Evolutionary conservation across 306 rosid genomes (phyloP), one percentile per base, ranked within the genome.

Genomic region (Mimosa pudica): DNA sequence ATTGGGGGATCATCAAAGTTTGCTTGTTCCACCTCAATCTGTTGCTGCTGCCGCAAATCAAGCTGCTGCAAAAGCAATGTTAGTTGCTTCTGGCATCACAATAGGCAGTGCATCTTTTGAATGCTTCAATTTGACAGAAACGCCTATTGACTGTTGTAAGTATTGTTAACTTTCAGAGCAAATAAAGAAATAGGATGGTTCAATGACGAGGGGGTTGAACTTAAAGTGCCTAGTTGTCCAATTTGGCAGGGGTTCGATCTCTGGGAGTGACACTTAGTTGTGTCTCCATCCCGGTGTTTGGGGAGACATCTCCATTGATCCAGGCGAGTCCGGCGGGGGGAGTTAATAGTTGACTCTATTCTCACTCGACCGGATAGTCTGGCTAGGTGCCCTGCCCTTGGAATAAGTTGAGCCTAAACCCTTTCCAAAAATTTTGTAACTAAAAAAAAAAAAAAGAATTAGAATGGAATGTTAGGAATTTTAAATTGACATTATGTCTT

Each of bases 51-150:
- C 95, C 35, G 93, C 96, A 69, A 93, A 95, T 89, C 98, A 95
- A 85, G 99, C 96, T 57, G 98, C 94, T 73, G 94, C 96, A 60
- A 93, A 95, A 80, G 96, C 99, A 70, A 88, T 90, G 92, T 82
- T 95, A 49, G 85, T 90, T 86, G 79, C 87, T 82, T 93, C 99
- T 9, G 97, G 97, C 81, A 85, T 92, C 84, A 79, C 82, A 71
- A 70, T 80, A 32, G 97, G 92, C 71, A 91, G 87, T 84, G 88
- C 90, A 57, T 95, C 91, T 82, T 88, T 90, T 79, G 98, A 92
- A 79, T 87, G 90, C 87, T 83, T 92, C 71, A 82, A 79, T 83
- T 74, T 91, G 87, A 79, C 86, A 5, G 97, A 95, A 77, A 83
- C 86, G 92, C 97, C 97, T 64, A 67, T 83, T 65, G 89, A 90